Base-by-base conservation (phyloP, 2,329 filamentous ascomycete genomes). In the Cladosporium cucumerinum region DNA sequence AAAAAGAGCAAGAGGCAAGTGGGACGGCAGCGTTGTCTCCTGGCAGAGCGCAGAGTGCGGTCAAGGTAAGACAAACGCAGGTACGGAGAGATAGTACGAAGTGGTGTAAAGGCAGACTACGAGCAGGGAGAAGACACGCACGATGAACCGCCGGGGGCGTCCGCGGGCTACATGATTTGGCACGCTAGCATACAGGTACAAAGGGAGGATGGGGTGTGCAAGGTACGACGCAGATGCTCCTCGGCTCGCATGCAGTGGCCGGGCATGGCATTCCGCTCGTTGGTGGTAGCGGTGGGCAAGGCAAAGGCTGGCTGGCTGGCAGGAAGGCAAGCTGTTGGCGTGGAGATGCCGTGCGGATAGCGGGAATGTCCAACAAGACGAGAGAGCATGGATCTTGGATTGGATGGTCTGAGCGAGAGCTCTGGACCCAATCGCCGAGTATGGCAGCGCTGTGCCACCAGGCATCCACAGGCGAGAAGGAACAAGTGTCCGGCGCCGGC, bases 61-160 rank as follows among this genome's bases (percentile, higher is more conserved):
- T 62, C 36, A 54, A 62, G 60, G 60, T 52, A 62, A 62, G 60
- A 62, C 60, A 62, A 62, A 62, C 48, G 60, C 60, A 62, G 48
- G 60, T 62, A 62, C 48, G 49, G 49, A 18, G 43, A 34, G 36
- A 46, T 52, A 54, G 48, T 52, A 61, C 49, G 60, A 49, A 62
- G 49, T 54, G 32, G 23, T 25, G 36, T 34, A 30, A 10, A 46
- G 18, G 36, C 21, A 43, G 36, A 54, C n/a, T 46, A 46, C 39
- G 36, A 55, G 49, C 49, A 62, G 49, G 49, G 49, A 62, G 49
- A 55, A 62, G 49, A 62, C 60, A 55, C 32, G 39, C 39, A 55
- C 32, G 60, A 62, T 25, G 34, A 43, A 55, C 30, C 23, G 25
- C 49, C 39, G 34, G 48, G 60, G 60, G 49, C 25, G 57, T 28